Conservation (phyloP, 495 filamentous ascomycete species). For the Emericellopsis terricola region DNA sequence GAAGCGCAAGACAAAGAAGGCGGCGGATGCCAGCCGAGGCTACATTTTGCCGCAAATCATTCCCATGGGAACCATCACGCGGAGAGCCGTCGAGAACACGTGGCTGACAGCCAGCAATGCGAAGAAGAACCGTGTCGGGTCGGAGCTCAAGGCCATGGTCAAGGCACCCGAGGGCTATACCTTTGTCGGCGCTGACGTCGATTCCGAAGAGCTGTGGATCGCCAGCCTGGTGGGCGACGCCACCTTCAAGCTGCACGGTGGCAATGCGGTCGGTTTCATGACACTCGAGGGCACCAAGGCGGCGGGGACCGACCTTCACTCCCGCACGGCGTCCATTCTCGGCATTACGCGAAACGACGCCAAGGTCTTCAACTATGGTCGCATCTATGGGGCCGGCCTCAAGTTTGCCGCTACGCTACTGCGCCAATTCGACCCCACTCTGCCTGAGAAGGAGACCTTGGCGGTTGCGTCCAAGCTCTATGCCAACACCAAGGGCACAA, state of each 20-base stretch:
- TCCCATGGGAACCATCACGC: slow-evolving; percentile 97
- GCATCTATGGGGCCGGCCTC: slow-evolving; percentile 90
- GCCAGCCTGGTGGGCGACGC: slow-evolving; percentile 89
- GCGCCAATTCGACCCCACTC: slow-evolving; percentile 74
- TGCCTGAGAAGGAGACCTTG: slow-evolving; percentile 59
- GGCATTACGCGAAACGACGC: slow-evolving; percentile 89
- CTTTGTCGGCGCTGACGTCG: slow-evolving; percentile 94
- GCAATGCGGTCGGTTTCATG: slow-evolving; percentile 97
- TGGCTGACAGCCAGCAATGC: slow-evolving; percentile 98
- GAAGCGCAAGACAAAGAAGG: neutral
- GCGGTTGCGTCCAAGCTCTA: slow-evolving; percentile 68
- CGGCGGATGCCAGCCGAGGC: slow-evolving; percentile 19
- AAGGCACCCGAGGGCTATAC: slow-evolving; percentile 76
- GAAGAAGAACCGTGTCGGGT: slow-evolving; percentile 86
- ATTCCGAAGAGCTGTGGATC: slow-evolving; percentile 99
- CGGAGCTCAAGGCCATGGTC: slow-evolving; percentile 94
- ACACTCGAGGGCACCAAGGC: slow-evolving; percentile 91
- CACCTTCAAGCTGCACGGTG: slow-evolving; percentile 83
- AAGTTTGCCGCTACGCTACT: slow-evolving; percentile 84
- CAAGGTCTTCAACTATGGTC: slow-evolving; percentile 97
- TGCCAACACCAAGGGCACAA: slow-evolving; percentile 71
- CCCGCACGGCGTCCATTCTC: slow-evolving; percentile 76
- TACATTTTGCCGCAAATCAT: slow-evolving; percentile 98
- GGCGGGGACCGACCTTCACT: slow-evolving; percentile 87
- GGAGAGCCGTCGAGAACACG: slow-evolving; percentile 89